Conservation (phyloP, 2,329 filamentous ascomycete species). For the Calycina herbarum region DNA sequence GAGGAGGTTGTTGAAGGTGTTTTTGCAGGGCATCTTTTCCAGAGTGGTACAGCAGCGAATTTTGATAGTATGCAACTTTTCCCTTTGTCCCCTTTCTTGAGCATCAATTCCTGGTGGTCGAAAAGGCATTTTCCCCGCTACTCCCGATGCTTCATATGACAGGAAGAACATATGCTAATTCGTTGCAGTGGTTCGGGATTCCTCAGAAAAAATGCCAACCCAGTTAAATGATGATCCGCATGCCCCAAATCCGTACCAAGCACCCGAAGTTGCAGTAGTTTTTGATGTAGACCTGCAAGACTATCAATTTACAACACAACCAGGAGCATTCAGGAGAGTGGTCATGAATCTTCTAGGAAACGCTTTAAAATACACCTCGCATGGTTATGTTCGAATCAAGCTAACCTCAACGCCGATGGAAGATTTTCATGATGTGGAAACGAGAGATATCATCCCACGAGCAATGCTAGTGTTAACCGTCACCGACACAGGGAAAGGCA, state of each 20-base stretch:
- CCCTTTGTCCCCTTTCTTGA: neutral
- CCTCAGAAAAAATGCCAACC: constrained; percentile 30
- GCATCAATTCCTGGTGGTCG: too few species aligned
- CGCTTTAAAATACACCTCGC: constrained; percentile 60
- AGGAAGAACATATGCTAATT: neutral
- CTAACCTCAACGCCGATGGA: constrained; percentile 32
- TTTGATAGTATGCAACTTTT: constrained; percentile 27
- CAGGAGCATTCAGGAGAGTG: constrained; percentile 51
- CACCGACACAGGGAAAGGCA: constrained; percentile 70
- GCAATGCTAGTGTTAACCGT: constrained; percentile 62
- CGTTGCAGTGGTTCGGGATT: constrained; percentile 27
- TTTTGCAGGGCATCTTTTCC: constrained; percentile 38
- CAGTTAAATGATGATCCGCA: neutral
- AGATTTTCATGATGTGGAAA: constrained; percentile 23
- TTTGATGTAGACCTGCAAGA: constrained; percentile 34
- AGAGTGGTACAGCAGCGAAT: constrained; percentile 34
- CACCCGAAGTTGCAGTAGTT: constrained; percentile 33
- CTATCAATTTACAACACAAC: constrained; percentile 49
- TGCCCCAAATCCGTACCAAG: constrained; percentile 12
- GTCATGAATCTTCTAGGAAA: constrained; percentile 67
- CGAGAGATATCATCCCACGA: constrained; percentile 26
- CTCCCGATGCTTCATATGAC: neutral
- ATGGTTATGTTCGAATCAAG: constrained; percentile 50
- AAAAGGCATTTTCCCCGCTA: too few species aligned
- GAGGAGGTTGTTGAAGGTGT: constrained; percentile 40